Base-by-base conservation (phyloP, 2,329 filamentous ascomycete species). In the Hysterium pulicare region DNA sequence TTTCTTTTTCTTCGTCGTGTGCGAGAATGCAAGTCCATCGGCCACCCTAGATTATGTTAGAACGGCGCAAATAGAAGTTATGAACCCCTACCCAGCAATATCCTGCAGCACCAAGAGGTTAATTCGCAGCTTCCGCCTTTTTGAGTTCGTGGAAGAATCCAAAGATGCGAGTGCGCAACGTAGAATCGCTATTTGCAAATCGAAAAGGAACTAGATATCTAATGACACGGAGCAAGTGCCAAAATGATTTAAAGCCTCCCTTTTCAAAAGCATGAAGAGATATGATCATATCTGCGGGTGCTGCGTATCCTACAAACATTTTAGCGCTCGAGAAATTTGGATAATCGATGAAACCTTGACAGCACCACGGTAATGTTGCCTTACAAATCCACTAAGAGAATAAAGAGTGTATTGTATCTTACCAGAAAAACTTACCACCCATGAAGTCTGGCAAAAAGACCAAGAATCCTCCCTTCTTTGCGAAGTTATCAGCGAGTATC, bases 381-480 rank as follows among this genome's bases (percentile, higher is more conserved):
- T n/a, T n/a, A n/a, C n/a, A n/a, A n/a, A n/a, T n/a, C n/a, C n/a
- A n/a, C n/a, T n/a, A n/a, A n/a, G n/a, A n/a, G n/a, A n/a, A n/a
- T n/a, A n/a, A n/a, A n/a, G n/a, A n/a, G n/a, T n/a, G n/a, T n/a
- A n/a, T n/a, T n/a, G n/a, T n/a, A n/a, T n/a, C n/a, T n/a, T n/a
- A n/a, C n/a, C n/a, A n/a, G n/a, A 46, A 33, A 19, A 17, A 41
- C 34, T 30, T 47, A 61, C 65, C 64, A 39, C 58, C 42, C 58
- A 64, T 62, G 43, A 69, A 62, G 20, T 70, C 67, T 6, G 66
- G 66, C 13, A 70, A 45, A 41, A 58, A 62, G 38, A 57, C 51
- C 15, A 40, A 24, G 38, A 51, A 62, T 20, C 46, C 44, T 1
- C 60, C 60, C 33, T 59, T 56, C 38, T 55, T 54, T 1, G 64